Evolutionary conservation across 768 basidiomycete species (phyloP).

Genomic region (Termitomyces sp.): DNA sequence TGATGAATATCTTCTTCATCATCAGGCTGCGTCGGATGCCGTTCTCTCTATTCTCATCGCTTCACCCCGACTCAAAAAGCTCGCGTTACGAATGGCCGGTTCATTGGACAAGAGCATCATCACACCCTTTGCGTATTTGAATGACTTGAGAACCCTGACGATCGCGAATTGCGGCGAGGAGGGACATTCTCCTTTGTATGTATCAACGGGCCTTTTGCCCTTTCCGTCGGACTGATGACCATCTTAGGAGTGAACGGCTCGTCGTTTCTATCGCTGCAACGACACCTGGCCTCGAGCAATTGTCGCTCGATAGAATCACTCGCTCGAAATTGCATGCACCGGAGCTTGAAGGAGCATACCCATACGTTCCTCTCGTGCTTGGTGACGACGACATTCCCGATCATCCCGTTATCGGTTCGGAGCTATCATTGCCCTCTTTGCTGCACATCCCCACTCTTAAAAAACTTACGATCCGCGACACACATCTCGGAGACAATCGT

Average conservation of each 20-base stretch:
- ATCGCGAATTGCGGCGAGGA: conserved; percentile 43
- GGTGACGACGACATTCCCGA: conserved; percentile 58
- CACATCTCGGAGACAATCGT: conserved; percentile 58
- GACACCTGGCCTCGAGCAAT: conserved; percentile 44
- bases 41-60: conserved; percentile 45
- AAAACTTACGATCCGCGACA: conserved; percentile 60
- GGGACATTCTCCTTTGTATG: conserved; percentile 37
- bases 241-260: conserved; percentile 56
- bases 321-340: conserved; percentile 63
- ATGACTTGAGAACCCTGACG: conserved; percentile 36
- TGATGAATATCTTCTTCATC: conserved; percentile 13
- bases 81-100: conserved; percentile 42
- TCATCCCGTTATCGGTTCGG: conserved; percentile 46
- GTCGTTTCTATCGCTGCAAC: conserved; percentile 64
- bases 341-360: conserved; percentile 47
- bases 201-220: conserved; percentile 6
- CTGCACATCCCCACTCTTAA: conserved; percentile 57
- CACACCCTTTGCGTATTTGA: conserved; percentile 38
- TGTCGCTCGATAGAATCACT: conserved; percentile 57
- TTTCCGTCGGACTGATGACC: conserved; percentile 3
- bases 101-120: conserved; percentile 45
- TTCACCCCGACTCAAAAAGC: conserved; percentile 40
- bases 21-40: conserved; percentile 34
- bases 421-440: conserved; percentile 60
- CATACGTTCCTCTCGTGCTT: conserved; percentile 52